Conservation (phyloP, 148 eudicot species). For the Dysphania ambrosioides region DNA sequence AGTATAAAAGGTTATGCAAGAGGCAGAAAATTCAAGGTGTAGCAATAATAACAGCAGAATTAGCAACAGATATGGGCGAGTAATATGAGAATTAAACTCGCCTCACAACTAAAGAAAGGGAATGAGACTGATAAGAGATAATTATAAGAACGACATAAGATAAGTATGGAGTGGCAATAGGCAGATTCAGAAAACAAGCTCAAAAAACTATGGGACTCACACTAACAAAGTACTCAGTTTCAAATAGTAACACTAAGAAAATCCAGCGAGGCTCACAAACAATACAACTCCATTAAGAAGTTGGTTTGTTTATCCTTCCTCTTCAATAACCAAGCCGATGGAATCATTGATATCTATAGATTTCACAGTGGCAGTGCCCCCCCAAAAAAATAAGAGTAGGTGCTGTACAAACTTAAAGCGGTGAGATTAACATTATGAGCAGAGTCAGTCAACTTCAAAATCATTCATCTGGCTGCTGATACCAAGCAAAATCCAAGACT, state of each 20-base stretch:
- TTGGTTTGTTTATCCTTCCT: neutral
- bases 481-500: neutral
- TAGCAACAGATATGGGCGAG: neutral
- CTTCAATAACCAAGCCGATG: neutral
- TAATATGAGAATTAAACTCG: constrained; percentile 1
- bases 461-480: neutral
- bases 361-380: neutral
- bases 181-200: constrained; percentile 2
- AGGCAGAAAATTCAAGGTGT: neutral
- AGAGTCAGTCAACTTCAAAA: neutral
- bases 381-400: neutral
- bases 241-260: neutral
- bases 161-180: neutral
- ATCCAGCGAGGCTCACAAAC: neutral
- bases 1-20: neutral
- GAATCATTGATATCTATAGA: neutral
- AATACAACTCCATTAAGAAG: neutral
- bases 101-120: neutral
- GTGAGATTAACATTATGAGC: too few relatives aligned
- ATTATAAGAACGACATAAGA: neutral
- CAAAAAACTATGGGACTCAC: neutral
- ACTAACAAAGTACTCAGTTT: neutral
- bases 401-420: neutral
- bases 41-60: neutral
- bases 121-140: neutral